These are phyloP conservation scores for Phaffomyces opuntiae DNA, from an alignment of 805 yeast species.

Conservation along the genomic window DNA sequence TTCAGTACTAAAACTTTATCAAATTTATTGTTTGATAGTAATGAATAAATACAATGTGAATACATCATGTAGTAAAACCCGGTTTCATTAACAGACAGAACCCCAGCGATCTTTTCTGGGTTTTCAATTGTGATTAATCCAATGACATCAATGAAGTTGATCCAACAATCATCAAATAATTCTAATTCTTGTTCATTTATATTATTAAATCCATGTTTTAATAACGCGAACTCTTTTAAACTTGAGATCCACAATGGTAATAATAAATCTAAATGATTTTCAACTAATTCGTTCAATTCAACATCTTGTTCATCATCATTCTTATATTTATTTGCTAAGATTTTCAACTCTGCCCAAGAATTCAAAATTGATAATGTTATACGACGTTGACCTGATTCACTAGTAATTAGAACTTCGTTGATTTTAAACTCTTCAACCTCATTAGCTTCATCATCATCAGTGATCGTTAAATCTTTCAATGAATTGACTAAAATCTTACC, in stretches of 20 bases:
- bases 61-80: slow-evolving; percentile 73
- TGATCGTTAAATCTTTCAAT: slow-evolving; percentile 45
- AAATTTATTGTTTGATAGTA: slow-evolving; percentile 35
- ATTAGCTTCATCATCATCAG: slow-evolving; percentile 15
- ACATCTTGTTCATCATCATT: slow-evolving; percentile 26
- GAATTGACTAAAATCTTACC: slow-evolving; percentile 59
- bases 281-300: slow-evolving; percentile 41
- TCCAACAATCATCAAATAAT: slow-evolving; percentile 58
- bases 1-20: slow-evolving; percentile 32
- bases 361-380: slow-evolving; percentile 56
- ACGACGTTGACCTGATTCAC: slow-evolving; percentile 35
- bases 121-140: slow-evolving; percentile 55
- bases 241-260: slow-evolving; percentile 76
- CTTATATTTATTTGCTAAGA: slow-evolving; percentile 18
- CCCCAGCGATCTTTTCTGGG: slow-evolving; percentile 34
- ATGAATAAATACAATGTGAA: slow-evolving; percentile 75
- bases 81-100: slow-evolving; percentile 49
- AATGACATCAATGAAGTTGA: slow-evolving; percentile 69
- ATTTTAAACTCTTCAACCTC: slow-evolving; percentile 33
- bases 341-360: slow-evolving; percentile 65
- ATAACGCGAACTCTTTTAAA: slow-evolving; percentile 64
- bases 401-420: slow-evolving; percentile 46
- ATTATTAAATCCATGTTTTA: slow-evolving; percentile 29
- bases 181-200: slow-evolving; percentile 29
- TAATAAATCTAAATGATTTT: slow-evolving; percentile 51